Evolutionary conservation across 2,329 filamentous ascomycete genomes (phyloP), one percentile per base, ranked within the genome.

Genomic region (Xenoacremonium recifei): DNA sequence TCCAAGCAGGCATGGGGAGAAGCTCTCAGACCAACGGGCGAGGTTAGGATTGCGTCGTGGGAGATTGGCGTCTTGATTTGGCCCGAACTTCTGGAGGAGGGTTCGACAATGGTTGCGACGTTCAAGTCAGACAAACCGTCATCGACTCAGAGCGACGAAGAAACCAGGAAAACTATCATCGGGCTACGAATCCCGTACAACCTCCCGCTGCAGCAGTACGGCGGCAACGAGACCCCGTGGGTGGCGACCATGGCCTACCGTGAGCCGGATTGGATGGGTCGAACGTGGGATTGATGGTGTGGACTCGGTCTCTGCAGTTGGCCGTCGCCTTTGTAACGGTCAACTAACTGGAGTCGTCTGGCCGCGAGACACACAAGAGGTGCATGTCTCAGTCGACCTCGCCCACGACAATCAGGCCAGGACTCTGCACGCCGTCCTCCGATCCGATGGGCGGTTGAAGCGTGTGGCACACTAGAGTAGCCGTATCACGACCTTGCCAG

Each of bases 1-100:
- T 93, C 87, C 2, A 92, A 84, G 47, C 89, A 95, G 64, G 90
- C 90, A 0, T 96, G 90, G 91, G 90, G 90, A 2, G 82, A 85
- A 27, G 71, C 77, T 3, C 63, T 61, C 2, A 80, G 76, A 47
- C 62, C 70, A 3, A 69, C 72, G 0, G 80, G 79, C 1, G 77
- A 87, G 54, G 69, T 89, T 21, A 76, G 84, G 25, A 80, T 95
- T 20, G 82, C 85, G 44, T 93, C 87, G 21, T 96, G 85, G 71
- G 90, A 96, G 62, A 77, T 89, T 21, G 90, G 90, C 0, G 87
- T 96, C 2, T 60, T 95, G 35, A 76, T 95, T 1, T 95, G 89
- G 87, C 89, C 90, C 1, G 79, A 65, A 6, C 59, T 84, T 15
- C 71, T 78, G 21, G 64, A 66, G 7, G 63, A 72, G 18, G 62